Evolutionary conservation across 2,329 filamentous ascomycete species (phyloP), one percentile per base, ranked within the genome.

Genomic region (Blumeria graminis): DNA sequence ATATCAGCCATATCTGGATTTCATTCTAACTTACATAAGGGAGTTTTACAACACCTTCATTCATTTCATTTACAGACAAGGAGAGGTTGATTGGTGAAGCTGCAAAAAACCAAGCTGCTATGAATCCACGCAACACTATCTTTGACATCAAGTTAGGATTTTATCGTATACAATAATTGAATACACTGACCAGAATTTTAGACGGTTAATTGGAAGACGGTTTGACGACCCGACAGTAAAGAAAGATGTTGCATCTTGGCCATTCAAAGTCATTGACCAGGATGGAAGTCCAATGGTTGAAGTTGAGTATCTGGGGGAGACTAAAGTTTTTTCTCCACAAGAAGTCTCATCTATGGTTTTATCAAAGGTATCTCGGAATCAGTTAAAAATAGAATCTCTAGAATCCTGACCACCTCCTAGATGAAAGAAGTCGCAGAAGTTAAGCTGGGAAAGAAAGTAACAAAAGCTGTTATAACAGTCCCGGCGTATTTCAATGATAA

Each of bases 401-500:
- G 5, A 14, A 18, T 45, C 22, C 55, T 59, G 46, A 58, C 34
- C 34, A 6, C 38, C 9, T 34, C 64, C 65, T 67, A 94, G 90
- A 95, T 96, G 90, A 94, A 94, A 80, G 92, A 98, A 75, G 88
- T 95, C 70, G 92, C 92, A 68, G 92, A 98, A 79, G 79, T 78
- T 72, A 96, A 98, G 81, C 82, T 98, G 67, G 92, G 88, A 73
- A 94, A 93, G 84, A 94, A 92, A 77, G 89, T 96, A 68, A 82
- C 92, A 75, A 96, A 96, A 82, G 92, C 92, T 62, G 92, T 98
- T 71, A 89, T 98, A 72, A 98, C 92, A 61, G 92, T 96, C 58
- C 92, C 92, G 58, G 92, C 92, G 70, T 98, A 98, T 81, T 98
- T 98, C 86, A 96, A 96, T 80, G 92, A 98, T 82, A 94, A 94